phyloP scores from a whole-genome alignment of 441 rosid genomes.

The Erysimum cheiri region DNA sequence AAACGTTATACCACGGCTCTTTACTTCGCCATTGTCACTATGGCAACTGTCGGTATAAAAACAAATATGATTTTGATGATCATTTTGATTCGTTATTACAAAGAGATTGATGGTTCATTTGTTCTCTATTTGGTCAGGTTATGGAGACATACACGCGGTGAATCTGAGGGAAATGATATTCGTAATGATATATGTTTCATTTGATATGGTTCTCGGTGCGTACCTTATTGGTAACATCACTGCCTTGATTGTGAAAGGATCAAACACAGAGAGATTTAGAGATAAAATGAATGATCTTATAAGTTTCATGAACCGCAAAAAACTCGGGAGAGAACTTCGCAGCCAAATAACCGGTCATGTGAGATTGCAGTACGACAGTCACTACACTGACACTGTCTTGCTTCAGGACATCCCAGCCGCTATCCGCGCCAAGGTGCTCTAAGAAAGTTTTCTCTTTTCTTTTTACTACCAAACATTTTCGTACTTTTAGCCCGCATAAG shows the following conservation, averaged over 20 bases:
- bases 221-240: slow-evolving; percentile 98
- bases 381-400: slow-evolving; percentile 79
- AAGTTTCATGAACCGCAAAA: slow-evolving; percentile 88
- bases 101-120: slow-evolving; percentile 1
- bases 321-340: slow-evolving; percentile 73
- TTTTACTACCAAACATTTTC: too few species aligned
- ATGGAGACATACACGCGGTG: slow-evolving; percentile 98
- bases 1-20: slow-evolving; percentile 84
- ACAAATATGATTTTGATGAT: neutral
- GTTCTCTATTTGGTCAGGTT: slow-evolving; percentile 66
- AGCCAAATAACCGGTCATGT: slow-evolving; percentile 80
- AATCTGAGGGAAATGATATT: slow-evolving; percentile 97
- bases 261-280: slow-evolving; percentile 92
- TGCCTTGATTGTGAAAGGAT: slow-evolving; percentile 96
- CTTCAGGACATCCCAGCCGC: slow-evolving; percentile 92
- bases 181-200: slow-evolving; percentile 86
- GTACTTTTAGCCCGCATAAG: too few species aligned
- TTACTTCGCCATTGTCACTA: slow-evolving; percentile 93
- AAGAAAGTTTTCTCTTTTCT: neutral
- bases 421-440: slow-evolving; percentile 83
- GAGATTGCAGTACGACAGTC: slow-evolving; percentile 85
- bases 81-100: neutral
- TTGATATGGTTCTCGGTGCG: slow-evolving; percentile 98
- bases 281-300: slow-evolving; percentile 92
- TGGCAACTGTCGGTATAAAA: slow-evolving; percentile 91